These are phyloP conservation scores for Botrytis fabae DNA, from an alignment of 2,329 filamentous ascomycete genomes.

Conservation along the genomic window DNA sequence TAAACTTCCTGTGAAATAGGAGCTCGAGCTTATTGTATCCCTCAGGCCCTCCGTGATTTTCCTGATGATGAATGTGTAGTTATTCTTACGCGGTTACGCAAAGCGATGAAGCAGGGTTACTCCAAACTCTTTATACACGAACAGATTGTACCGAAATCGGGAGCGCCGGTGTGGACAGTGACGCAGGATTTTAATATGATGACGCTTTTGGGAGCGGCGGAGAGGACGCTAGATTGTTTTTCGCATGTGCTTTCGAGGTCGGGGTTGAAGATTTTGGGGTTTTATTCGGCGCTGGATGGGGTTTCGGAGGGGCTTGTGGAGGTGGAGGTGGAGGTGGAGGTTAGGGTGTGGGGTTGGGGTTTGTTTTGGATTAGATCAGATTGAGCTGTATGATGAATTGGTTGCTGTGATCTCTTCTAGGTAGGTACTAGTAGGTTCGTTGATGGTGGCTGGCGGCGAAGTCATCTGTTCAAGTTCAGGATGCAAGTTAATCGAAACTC, in stretches of 20 bases:
- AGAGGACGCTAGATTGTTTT: constrained; percentile 1
- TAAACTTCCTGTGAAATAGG: not conserved
- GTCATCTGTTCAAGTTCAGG: no score
- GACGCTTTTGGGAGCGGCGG: not conserved
- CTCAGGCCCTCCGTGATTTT: not conserved
- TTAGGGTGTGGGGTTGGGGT: not conserved
- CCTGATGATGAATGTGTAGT: not conserved
- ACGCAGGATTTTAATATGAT: not conserved
- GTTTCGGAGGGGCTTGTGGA: not conserved
- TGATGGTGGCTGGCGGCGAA: no score
- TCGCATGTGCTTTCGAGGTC: not conserved
- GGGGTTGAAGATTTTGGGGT: not conserved
- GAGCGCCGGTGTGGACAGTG: not conserved
- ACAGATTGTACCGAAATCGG: not conserved
- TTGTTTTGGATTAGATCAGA: no score
- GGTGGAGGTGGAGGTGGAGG: not conserved
- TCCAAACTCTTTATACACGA: constrained; percentile 12
- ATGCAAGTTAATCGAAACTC: no score
- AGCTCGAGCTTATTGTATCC: not conserved
- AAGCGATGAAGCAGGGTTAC: not conserved
- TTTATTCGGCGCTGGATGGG: not conserved
- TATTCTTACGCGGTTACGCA: not conserved
- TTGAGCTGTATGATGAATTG: no score
- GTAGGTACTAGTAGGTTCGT: no score
- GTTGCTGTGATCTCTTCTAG: no score